phyloP scores from a whole-genome alignment of 164 flowering plant genomes.

The Piper longum region DNA sequence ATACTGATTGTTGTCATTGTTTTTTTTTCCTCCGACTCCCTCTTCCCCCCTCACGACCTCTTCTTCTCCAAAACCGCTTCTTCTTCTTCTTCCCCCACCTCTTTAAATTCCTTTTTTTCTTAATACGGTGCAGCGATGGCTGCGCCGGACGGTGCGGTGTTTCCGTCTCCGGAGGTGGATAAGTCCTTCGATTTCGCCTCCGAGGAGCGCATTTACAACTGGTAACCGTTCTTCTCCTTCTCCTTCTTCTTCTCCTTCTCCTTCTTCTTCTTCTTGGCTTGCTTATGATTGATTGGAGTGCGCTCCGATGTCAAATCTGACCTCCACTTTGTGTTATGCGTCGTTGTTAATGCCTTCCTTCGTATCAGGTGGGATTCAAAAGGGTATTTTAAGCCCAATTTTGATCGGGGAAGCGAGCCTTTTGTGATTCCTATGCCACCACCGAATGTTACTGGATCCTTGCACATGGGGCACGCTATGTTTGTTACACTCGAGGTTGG shows the following conservation, averaged over 20 bases:
- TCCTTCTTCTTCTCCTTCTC: background rate
- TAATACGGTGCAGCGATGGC: conserved; percentile 32
- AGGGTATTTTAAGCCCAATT: conserved; percentile 76
- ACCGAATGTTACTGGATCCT: conserved; percentile 93
- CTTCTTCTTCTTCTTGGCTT: background rate
- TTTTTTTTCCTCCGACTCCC: background rate
- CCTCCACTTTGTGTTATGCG: background rate
- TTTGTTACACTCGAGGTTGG: conserved; percentile 96
- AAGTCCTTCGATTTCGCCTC: conserved; percentile 70
- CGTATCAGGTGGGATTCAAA: conserved; percentile 86
- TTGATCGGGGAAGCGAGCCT: conserved; percentile 57
- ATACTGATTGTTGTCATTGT: conserved; percentile 13
- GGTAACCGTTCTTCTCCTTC: conserved; percentile 26
- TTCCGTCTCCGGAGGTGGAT: conserved; percentile 58
- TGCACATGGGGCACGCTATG: conserved; percentile 99
- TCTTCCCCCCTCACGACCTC: background rate
- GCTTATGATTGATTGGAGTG: background rate
- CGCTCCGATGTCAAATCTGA: background rate
- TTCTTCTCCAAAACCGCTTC: too few relatives aligned
- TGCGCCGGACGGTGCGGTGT: conserved; percentile 37
- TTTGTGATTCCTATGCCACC: conserved; percentile 95
- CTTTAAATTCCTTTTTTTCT: background rate
- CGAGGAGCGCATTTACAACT: conserved; percentile 80
- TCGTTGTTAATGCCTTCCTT: background rate
- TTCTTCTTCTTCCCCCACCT: background rate